These are phyloP conservation scores for Ogataea methylovora DNA, from an alignment of 805 yeast species.

Conservation along the genomic window DNA sequence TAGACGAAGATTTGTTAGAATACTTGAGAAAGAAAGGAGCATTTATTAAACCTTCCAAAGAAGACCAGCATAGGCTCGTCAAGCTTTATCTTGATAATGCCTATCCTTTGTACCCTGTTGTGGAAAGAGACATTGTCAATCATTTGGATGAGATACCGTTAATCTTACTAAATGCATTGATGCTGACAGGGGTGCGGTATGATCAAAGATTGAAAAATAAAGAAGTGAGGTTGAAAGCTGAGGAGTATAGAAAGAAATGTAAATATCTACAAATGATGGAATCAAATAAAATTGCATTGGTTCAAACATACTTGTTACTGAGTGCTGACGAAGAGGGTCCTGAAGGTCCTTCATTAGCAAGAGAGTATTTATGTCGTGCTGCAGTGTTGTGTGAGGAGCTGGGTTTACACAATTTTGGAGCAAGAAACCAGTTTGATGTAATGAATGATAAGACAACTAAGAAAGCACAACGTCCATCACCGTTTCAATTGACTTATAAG, in stretches of 20 bases:
- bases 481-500: conserved; percentile 13
- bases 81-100: conserved; percentile 15
- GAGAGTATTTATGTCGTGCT: conserved; percentile 19
- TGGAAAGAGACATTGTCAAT: conserved; percentile 13
- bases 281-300: conserved; percentile 19
- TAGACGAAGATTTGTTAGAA: conserved; percentile 16
- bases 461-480: not conserved
- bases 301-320: conserved; percentile 19
- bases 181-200: conserved; percentile 17
- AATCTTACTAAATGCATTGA: conserved; percentile 22
- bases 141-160: conserved; percentile 13
- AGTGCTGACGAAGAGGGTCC: conserved; percentile 24
- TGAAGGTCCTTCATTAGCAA: conserved; percentile 18
- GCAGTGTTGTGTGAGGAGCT: conserved; percentile 19
- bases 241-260: conserved; percentile 17
- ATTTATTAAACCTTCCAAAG: conserved; percentile 14
- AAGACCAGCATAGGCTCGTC: conserved; percentile 15
- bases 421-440: conserved; percentile 11
- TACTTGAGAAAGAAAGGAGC: conserved; percentile 19
- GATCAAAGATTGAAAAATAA: conserved; percentile 8
- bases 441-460: not conserved
- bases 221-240: conserved; percentile 15
- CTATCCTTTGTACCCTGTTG: conserved; percentile 24
- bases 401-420: conserved; percentile 21
- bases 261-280: conserved; percentile 19